Percentiles rank a stretch among this genome's conserved stretches.
phyloP scores from a whole-genome alignment of 2,329 filamentous ascomycete genomes.

The Monosporascus ibericus region DNA sequence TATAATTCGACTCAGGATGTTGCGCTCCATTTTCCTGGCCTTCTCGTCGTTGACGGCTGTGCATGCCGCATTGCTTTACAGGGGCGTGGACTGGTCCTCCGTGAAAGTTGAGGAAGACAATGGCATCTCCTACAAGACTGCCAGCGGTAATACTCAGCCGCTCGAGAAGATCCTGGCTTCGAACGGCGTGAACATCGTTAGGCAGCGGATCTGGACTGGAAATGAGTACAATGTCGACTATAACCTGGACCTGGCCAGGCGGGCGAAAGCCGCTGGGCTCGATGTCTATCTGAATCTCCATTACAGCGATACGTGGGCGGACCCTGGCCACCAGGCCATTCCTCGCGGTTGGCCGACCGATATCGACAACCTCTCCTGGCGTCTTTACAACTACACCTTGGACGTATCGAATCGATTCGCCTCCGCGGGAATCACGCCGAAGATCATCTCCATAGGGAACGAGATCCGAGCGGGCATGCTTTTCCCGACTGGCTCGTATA shows the following conservation, averaged over 20 bases:
- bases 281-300: constrained; percentile 58
- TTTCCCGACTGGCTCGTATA: constrained; percentile 55
- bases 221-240: constrained; percentile 65
- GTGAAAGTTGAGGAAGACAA: constrained; percentile 55
- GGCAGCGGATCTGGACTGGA: constrained; percentile 62
- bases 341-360: constrained; percentile 59
- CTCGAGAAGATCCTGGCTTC: constrained; percentile 58
- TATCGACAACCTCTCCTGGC: constrained; percentile 52
- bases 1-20: constrained; percentile 10
- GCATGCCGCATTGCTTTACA: constrained; percentile 49
- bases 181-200: constrained; percentile 62
- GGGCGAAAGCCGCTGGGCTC: constrained; percentile 57
- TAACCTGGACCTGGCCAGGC: constrained; percentile 60
- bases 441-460: constrained; percentile 66
- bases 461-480: constrained; percentile 64
- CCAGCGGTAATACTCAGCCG: constrained; percentile 43
- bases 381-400: constrained; percentile 64
- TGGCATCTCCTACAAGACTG: constrained; percentile 55
- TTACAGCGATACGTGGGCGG: constrained; percentile 66
- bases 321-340: constrained; percentile 55
- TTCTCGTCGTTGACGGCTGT: constrained; percentile 14
- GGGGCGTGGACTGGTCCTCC: constrained; percentile 67
- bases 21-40: constrained; percentile 11
- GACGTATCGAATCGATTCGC: constrained; percentile 56
- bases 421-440: constrained; percentile 45